These are phyloP conservation scores for Asclepias syriaca DNA, from an alignment of 257 asterid species.

Conservation along the genomic window DNA sequence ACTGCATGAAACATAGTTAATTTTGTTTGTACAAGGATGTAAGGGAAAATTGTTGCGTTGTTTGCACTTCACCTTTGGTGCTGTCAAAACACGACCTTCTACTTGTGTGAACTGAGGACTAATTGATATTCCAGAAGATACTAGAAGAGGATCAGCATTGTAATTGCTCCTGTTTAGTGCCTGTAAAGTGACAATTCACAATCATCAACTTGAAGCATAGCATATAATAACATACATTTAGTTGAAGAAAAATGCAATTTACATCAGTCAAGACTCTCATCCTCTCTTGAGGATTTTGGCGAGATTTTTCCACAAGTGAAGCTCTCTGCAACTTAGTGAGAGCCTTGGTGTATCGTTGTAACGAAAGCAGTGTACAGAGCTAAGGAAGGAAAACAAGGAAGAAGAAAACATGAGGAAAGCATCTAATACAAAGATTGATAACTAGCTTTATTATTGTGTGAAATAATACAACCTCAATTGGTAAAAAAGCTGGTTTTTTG, in stretches of 20 bases:
- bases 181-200: conserved; percentile 20
- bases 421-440: background rate
- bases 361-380: conserved; percentile 58
- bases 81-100: conserved; percentile 56
- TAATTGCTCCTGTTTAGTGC: conserved; percentile 46
- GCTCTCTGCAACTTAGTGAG: conserved; percentile 56
- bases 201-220: background rate
- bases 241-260: background rate
- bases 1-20: conserved; percentile 12
- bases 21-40: background rate
- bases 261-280: conserved; percentile 46
- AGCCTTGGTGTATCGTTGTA: conserved; percentile 70
- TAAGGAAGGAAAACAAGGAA: conserved; percentile 23
- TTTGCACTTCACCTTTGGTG: conserved; percentile 48
- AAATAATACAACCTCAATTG: conserved; percentile 57
- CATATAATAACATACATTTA: background rate
- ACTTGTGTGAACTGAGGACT: conserved; percentile 38
- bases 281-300: conserved; percentile 69
- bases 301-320: conserved; percentile 65
- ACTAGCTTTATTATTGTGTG: background rate
- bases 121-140: conserved; percentile 46
- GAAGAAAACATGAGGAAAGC: conserved; percentile 2
- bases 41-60: background rate
- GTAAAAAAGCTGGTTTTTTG: conserved; percentile 56
- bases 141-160: conserved; percentile 46